Evolutionary conservation across 257 asterid genomes (phyloP).

Genomic region (Cordia subcordata): DNA sequence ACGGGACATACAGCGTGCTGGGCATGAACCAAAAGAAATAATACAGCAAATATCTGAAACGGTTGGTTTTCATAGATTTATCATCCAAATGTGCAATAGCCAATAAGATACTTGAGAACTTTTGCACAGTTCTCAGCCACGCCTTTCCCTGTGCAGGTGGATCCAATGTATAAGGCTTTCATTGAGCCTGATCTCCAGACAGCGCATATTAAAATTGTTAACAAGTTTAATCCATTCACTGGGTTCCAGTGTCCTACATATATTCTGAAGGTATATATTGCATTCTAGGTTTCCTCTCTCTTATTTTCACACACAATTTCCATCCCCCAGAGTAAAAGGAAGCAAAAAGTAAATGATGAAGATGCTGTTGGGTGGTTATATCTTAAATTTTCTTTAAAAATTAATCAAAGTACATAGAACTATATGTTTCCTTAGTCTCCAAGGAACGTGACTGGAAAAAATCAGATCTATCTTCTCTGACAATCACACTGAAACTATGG

Average conservation of each 20-base stretch:
- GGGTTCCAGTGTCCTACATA: constrained; percentile 97
- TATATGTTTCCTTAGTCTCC: constrained; percentile 47
- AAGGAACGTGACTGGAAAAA: constrained; percentile 52
- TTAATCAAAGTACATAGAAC: background rate
- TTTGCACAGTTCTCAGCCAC: constrained; percentile 4
- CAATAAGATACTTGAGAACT: background rate
- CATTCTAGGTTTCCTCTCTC: constrained; percentile 2
- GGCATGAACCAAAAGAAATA: constrained; percentile 95
- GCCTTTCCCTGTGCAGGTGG: constrained; percentile 59
- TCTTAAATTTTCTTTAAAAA: no score
- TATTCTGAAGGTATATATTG: constrained; percentile 63
- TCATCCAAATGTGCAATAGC: background rate
- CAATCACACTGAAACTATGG: constrained; percentile 59
- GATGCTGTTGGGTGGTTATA: no score
- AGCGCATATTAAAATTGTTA: constrained; percentile 87
- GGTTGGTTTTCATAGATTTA: constrained; percentile 39
- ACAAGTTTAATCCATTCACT: constrained; percentile 92
- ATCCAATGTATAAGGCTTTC: constrained; percentile 97
- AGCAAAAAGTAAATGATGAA: no score
- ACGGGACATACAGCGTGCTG: constrained; percentile 95
- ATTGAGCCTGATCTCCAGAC: constrained; percentile 95
- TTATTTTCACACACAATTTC: no score
- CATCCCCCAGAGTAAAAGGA: no score
- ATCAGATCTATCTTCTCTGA: constrained; percentile 64
- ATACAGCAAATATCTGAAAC: constrained; percentile 98